phyloP scores from a whole-genome alignment of 331 rosid genomes.

The Quercus tomentella region DNA sequence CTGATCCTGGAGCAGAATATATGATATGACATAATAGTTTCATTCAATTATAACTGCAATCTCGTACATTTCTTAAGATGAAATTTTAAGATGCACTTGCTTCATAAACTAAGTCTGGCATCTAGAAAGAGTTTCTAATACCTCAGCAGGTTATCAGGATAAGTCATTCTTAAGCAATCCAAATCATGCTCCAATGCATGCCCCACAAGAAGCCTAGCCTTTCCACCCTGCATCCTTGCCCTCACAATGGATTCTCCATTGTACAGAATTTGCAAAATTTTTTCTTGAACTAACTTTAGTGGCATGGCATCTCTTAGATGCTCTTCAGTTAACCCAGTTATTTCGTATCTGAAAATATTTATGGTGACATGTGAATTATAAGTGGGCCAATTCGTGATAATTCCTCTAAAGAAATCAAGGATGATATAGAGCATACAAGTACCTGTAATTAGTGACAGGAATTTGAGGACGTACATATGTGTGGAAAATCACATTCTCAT shows the following conservation, averaged over 20 bases:
- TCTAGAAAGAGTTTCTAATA: slow-evolving; percentile 22
- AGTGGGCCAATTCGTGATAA: neutral
- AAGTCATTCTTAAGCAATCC: slow-evolving; percentile 58
- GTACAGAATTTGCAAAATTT: slow-evolving; percentile 53
- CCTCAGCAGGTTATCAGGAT: slow-evolving; percentile 76
- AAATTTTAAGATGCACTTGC: neutral
- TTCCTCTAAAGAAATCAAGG: slow-evolving; percentile 9
- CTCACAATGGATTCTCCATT: slow-evolving; percentile 56
- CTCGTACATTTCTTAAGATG: neutral
- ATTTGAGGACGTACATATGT: slow-evolving; percentile 56
- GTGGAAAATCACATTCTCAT: slow-evolving; percentile 65
- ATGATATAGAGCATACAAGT: slow-evolving; percentile 11
- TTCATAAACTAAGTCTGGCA: neutral
- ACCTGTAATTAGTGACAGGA: slow-evolving; percentile 68
- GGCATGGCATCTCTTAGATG: slow-evolving; percentile 71
- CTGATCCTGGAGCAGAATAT: neutral
- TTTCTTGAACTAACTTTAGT: slow-evolving; percentile 54
- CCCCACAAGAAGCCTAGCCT: slow-evolving; percentile 85
- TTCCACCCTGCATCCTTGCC: slow-evolving; percentile 59
- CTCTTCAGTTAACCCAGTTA: slow-evolving; percentile 73
- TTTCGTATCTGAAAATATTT: slow-evolving; percentile 51
- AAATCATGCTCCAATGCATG: slow-evolving; percentile 71
- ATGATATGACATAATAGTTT: neutral
- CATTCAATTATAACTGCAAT: neutral
- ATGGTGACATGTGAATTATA: slow-evolving; percentile 1